Evolutionary conservation across 169 alveolate species (phyloP).

Genomic region (Eimeria zaria): DNA sequence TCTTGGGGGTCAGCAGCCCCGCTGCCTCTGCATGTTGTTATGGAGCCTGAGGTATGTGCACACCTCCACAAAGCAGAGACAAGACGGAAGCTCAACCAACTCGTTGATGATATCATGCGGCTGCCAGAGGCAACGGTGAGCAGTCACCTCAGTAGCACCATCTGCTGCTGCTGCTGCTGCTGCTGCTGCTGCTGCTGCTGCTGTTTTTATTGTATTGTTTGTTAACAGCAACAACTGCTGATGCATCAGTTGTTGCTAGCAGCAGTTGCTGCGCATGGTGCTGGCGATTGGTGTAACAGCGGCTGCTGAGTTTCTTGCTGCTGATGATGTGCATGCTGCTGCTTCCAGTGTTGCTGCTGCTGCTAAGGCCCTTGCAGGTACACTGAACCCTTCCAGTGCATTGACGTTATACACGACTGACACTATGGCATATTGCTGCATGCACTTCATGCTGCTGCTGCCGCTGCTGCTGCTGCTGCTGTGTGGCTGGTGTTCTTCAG

Average conservation of each 20-base stretch:
- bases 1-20: slow-evolving; percentile 36
- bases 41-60: slow-evolving; percentile 23
- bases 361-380: slow-evolving; percentile 4
- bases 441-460: background rate
- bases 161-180: slow-evolving; percentile 22
- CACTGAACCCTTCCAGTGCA: no score
- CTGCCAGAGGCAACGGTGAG: slow-evolving; percentile 62
- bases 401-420: background rate
- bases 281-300: no score
- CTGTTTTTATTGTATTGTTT: no score
- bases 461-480: slow-evolving; percentile 51
- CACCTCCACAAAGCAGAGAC: slow-evolving; percentile 15
- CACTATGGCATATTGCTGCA: background rate
- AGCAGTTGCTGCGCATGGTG: background rate
- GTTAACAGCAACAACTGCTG: no score
- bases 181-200: background rate
- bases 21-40: slow-evolving; percentile 34
- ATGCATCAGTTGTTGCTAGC: background rate
- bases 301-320: slow-evolving; percentile 5
- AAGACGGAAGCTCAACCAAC: background rate
- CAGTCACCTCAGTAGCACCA: background rate
- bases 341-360: background rate
- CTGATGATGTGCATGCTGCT: background rate
- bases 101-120: background rate
- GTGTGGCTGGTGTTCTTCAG: background rate